These are phyloP conservation scores for Lolium rigidum DNA, from an alignment of 176 grass and related monocot species.

Conservation along the genomic window DNA sequence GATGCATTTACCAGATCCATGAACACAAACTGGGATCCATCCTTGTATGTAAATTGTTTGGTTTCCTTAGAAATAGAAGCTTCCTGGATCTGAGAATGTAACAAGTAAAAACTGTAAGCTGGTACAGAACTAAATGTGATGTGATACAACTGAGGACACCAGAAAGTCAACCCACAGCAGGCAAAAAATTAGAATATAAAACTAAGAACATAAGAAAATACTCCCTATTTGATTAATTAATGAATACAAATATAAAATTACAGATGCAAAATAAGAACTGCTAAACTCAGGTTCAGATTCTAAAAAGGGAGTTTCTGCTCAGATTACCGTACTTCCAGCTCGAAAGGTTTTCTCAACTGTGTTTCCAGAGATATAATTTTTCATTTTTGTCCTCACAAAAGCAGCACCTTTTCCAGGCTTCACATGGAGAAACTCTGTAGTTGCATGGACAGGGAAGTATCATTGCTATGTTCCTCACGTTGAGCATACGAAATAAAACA, in stretches of 20 bases:
- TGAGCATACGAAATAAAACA: neutral
- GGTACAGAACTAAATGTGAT: neutral
- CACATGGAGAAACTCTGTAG: constrained; percentile 93
- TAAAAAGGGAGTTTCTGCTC: constrained; percentile 30
- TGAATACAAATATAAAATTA: constrained; percentile 3
- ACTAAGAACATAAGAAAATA: neutral
- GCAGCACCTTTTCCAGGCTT: constrained; percentile 99
- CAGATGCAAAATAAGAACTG: neutral
- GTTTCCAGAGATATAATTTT: constrained; percentile 87
- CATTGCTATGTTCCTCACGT: neutral
- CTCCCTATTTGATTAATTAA: neutral
- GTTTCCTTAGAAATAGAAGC: constrained; percentile 89
- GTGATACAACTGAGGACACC: neutral
- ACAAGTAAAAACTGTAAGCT: constrained; percentile 2
- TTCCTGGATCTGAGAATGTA: constrained; percentile 66
- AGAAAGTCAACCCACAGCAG: neutral
- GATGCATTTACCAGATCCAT: constrained; percentile 82
- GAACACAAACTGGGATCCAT: constrained; percentile 83
- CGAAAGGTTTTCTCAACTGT: constrained; percentile 99
- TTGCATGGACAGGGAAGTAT: constrained; percentile 20
- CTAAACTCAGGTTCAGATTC: neutral
- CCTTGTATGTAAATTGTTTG: constrained; percentile 97
- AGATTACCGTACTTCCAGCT: constrained; percentile 96
- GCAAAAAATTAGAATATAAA: neutral
- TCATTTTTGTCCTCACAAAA: constrained; percentile 94